A percentile compares a stretch with the other conserved stretches of the same genome.
Evolutionary conservation across 192 early-diverging fungal genomes (phyloP).

Genomic region (Fimicolochytrium jonesii): DNA sequence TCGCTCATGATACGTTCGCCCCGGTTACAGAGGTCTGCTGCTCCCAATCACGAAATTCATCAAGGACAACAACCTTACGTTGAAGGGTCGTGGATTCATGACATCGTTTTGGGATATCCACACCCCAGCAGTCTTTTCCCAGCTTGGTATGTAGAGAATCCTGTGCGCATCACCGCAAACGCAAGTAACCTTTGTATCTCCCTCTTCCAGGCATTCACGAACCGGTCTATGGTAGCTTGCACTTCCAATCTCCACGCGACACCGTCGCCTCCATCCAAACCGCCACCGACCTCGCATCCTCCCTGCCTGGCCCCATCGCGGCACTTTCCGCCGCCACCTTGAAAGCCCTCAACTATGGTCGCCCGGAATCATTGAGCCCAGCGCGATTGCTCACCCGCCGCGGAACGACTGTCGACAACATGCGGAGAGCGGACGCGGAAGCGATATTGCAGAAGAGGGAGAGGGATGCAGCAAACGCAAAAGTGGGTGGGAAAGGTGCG

Average conservation of each 20-base stretch:
- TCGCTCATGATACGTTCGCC: no score
- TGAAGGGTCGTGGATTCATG: slow-evolving; percentile 47
- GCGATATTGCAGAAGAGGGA: background rate
- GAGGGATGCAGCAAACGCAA: background rate
- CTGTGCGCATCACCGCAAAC: no score
- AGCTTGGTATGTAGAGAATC: slow-evolving; percentile 37
- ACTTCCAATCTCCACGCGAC: background rate
- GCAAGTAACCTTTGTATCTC: no score
- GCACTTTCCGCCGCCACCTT: slow-evolving; percentile 20
- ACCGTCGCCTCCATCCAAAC: slow-evolving; percentile 16
- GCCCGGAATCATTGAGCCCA: background rate
- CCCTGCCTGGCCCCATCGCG: slow-evolving; percentile 22
- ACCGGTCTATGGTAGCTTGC: slow-evolving; percentile 41
- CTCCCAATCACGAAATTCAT: slow-evolving; percentile 38
- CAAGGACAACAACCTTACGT: slow-evolving; percentile 21
- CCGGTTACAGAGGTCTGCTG: slow-evolving; percentile 23
- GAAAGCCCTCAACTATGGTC: slow-evolving; percentile 31
- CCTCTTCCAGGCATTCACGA: slow-evolving; percentile 44
- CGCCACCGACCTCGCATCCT: slow-evolving; percentile 21
- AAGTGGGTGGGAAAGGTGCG: background rate
- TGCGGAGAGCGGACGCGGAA: background rate
- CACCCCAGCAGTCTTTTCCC: slow-evolving; percentile 39
- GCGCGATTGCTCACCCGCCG: slow-evolving; percentile 28
- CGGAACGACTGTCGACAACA: background rate
- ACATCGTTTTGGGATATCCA: slow-evolving; percentile 39